Conservation (phyloP, 2,329 filamentous ascomycete species). For the Diaporthe amygdali region DNA sequence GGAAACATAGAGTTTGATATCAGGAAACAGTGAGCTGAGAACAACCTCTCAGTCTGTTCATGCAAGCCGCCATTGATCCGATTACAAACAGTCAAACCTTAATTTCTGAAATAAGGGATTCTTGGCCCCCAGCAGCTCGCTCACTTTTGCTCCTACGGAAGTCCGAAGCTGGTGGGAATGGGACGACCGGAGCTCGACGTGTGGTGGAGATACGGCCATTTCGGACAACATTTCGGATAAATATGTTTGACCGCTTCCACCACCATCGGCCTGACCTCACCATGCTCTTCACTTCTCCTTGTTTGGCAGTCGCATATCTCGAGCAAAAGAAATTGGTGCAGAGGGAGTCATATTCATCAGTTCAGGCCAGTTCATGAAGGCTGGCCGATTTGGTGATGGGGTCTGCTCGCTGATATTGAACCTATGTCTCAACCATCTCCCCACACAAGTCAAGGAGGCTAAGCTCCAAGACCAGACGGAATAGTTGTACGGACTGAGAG, state of each 20-base stretch:
- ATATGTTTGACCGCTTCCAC: background rate
- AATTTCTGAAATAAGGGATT: too few relatives aligned
- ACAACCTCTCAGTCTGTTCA: too few relatives aligned
- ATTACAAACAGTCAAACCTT: background rate
- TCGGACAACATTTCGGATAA: too few relatives aligned
- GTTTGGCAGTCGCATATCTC: too few relatives aligned
- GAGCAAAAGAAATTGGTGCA: too few relatives aligned
- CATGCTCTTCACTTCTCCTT: too few relatives aligned
- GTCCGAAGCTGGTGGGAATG: background rate
- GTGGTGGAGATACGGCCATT: background rate
- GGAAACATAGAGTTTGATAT: too few relatives aligned
- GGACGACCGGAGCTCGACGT: background rate
- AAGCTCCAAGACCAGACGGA: slow-evolving; percentile 1
- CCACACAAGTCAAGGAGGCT: background rate
- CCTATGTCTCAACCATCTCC: background rate
- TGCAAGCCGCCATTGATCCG: too few relatives aligned
- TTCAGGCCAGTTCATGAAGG: background rate
- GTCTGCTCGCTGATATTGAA: background rate
- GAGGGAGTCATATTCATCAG: background rate
- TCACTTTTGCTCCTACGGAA: background rate
- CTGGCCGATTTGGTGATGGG: background rate
- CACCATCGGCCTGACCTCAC: too few relatives aligned
- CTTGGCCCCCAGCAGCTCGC: background rate
- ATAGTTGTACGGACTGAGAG: too few relatives aligned
- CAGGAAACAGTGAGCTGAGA: too few relatives aligned